Conservation (phyloP, 2,329 filamentous ascomycete species). For the Keithomyces neogunnii region DNA sequence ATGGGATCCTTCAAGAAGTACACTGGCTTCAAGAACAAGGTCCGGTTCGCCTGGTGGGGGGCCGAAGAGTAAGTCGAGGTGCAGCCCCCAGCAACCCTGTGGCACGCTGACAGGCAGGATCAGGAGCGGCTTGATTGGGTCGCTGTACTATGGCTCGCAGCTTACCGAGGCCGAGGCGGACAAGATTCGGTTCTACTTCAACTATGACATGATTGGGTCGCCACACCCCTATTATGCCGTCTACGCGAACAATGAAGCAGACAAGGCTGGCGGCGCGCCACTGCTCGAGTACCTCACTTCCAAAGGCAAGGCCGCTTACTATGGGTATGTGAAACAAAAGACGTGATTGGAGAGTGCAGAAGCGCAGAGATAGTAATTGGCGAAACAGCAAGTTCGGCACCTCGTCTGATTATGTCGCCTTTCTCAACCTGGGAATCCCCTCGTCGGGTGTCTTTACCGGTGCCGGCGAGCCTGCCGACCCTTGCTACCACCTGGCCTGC, state of each 20-base stretch:
- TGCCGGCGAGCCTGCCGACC: conserved; percentile 21
- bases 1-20: conserved; percentile 24
- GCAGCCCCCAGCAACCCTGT: not conserved
- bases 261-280: conserved; percentile 22
- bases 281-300: conserved; percentile 22
- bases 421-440: conserved; percentile 27
- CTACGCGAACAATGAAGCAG: conserved; percentile 30
- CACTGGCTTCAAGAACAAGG: conserved; percentile 27
- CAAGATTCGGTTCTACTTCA: conserved; percentile 58
- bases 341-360: not conserved
- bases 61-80: conserved; percentile 22
- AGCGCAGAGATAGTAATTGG: not conserved
- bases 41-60: conserved; percentile 32
- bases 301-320: conserved; percentile 19
- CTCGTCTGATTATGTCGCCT: conserved; percentile 29
- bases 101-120: not conserved
- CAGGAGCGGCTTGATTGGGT: conserved; percentile 34
- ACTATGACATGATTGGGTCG: conserved; percentile 63
- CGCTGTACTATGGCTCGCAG: conserved; percentile 28
- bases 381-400: conserved; percentile 19
- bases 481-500: conserved; percentile 31
- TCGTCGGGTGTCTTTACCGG: conserved; percentile 31
- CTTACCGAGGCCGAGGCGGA: conserved; percentile 30
- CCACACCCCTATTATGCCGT: conserved; percentile 29
- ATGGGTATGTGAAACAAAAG: conserved; percentile 11